Evolutionary conservation across 129 eudicot genomes (phyloP).

Genomic region (Silybum marianum): DNA sequence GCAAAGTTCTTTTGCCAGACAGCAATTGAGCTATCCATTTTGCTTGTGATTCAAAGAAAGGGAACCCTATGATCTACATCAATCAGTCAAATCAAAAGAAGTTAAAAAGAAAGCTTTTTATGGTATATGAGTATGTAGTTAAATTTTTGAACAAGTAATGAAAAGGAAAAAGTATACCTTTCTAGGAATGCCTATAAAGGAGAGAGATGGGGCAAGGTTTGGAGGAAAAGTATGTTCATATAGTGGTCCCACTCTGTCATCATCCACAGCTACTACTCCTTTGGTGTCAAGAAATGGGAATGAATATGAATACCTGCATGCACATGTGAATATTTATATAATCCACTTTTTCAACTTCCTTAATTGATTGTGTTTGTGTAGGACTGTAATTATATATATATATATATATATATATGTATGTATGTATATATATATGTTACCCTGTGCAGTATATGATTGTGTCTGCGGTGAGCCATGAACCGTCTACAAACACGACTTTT

Average conservation of each 20-base stretch:
- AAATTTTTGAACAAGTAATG: constrained; percentile 13
- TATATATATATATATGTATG: no score
- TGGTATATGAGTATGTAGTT: not conserved
- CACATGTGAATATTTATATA: not conserved
- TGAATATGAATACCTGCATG: constrained; percentile 85
- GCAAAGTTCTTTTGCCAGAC: constrained; percentile 69
- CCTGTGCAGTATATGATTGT: constrained; percentile 94
- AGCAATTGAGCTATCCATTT: constrained; percentile 82
- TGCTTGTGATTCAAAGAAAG: constrained; percentile 97
- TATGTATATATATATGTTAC: constrained; percentile 30
- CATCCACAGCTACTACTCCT: constrained; percentile 77
- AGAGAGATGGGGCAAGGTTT: constrained; percentile 85
- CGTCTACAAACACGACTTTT: constrained; percentile 60
- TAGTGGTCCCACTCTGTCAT: constrained; percentile 90
- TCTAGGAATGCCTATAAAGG: constrained; percentile 89
- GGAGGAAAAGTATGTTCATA: constrained; percentile 95
- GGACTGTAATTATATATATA: no score
- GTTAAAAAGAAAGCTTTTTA: not conserved
- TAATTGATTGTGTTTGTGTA: not conserved
- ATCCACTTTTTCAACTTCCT: not conserved
- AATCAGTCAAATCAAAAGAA: constrained; percentile 5
- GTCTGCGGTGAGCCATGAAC: constrained; percentile 64
- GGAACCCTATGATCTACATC: constrained; percentile 75
- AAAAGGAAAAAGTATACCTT: constrained; percentile 52
- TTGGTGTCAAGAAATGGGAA: constrained; percentile 98